These are phyloP conservation scores for Phaeosphaeria sp. DNA, from an alignment of 2,329 filamentous ascomycete species.

Conservation along the genomic window DNA sequence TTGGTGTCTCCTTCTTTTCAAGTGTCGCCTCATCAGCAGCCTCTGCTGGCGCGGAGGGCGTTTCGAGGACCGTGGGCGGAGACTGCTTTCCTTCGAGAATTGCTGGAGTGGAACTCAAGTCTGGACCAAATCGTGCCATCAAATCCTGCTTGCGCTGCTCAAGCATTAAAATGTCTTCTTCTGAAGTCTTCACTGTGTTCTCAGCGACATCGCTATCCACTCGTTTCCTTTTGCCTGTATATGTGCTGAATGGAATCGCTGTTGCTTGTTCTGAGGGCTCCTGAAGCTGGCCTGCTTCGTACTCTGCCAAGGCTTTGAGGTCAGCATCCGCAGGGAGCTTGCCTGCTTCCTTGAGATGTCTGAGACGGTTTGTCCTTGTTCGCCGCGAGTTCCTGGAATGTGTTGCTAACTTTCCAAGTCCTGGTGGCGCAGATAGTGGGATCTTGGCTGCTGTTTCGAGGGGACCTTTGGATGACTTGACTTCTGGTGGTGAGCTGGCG, in stretches of 20 bases:
- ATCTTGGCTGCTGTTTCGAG: conserved; percentile 3
- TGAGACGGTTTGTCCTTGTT: conserved; percentile 57
- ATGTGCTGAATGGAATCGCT: conserved; percentile 11
- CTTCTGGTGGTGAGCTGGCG: conserved; percentile 35
- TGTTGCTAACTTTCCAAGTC: conserved; percentile 59
- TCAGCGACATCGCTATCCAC: conserved; percentile 21
- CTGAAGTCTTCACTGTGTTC: not conserved
- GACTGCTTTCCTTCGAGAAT: not conserved
- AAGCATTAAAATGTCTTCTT: conserved; percentile 19
- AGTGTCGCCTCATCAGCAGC: not conserved
- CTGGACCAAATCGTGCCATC: conserved; percentile 25
- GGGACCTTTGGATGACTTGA: conserved; percentile 27
- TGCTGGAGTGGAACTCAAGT: conserved; percentile 2
- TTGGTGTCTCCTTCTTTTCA: conserved; percentile 13
- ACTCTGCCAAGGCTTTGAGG: conserved; percentile 57
- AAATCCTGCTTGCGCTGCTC: conserved; percentile 29
- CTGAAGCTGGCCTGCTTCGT: conserved; percentile 45
- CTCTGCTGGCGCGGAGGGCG: conserved; percentile 1
- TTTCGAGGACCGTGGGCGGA: not conserved
- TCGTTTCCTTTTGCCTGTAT: conserved; percentile 31
- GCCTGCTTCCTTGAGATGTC: conserved; percentile 61
- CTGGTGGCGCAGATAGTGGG: not conserved
- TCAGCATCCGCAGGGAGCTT: conserved; percentile 59
- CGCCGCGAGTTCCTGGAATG: conserved; percentile 63
- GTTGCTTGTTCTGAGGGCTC: not conserved